Conservation (phyloP, 106 monocot species). For the Vanilla planifolia region DNA sequence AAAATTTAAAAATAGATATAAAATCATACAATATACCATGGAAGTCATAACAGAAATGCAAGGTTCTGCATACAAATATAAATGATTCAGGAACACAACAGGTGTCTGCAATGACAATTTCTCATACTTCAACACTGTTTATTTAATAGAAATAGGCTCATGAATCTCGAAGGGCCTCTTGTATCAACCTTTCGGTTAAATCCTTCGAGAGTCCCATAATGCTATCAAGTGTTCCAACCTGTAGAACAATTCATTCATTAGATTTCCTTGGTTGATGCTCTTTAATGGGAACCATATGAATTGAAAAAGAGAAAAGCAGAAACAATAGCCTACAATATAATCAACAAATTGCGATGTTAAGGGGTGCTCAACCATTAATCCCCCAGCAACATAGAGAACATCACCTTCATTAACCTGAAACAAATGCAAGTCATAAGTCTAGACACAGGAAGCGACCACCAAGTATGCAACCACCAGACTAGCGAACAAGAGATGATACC, state of each 20-base stretch:
- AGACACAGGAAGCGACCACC: background rate
- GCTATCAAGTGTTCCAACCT: conserved; percentile 92
- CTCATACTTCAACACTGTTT: too few species aligned
- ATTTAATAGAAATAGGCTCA: background rate
- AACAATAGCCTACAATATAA: conserved; percentile 41
- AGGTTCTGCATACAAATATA: too few species aligned
- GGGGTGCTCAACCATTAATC: conserved; percentile 89
- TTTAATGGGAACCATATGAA: too few species aligned
- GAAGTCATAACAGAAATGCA: too few species aligned
- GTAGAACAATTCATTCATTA: conserved; percentile 11
- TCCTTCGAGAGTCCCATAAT: conserved; percentile 89
- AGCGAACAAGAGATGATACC: conserved; percentile 40
- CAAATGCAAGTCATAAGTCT: background rate
- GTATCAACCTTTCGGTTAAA: conserved; percentile 76
- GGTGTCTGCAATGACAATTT: too few species aligned
- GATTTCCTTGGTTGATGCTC: background rate
- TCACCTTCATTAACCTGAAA: conserved; percentile 79
- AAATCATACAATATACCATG: too few species aligned
- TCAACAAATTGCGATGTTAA: conserved; percentile 85
- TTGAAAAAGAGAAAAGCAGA: background rate
- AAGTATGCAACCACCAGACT: background rate
- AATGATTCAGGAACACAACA: too few species aligned
- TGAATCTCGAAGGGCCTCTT: conserved; percentile 34
- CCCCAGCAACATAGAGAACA: conserved; percentile 94
- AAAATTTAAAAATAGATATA: too few species aligned